Conservation (phyloP, 805 yeast genomes). For the Tetrapisispora iriomotensis region DNA sequence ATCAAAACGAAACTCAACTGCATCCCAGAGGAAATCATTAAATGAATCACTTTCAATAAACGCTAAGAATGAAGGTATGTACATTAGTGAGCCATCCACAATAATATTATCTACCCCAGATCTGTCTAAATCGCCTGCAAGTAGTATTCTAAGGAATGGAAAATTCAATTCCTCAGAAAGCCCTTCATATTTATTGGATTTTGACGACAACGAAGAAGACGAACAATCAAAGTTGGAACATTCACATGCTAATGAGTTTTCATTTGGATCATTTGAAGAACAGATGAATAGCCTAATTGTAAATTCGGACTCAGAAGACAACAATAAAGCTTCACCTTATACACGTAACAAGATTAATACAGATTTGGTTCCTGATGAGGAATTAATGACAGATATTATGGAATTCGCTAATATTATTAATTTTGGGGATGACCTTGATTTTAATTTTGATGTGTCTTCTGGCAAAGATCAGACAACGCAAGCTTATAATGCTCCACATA, state of each 20-base stretch:
- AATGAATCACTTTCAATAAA: slow-evolving; percentile 30
- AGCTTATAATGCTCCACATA: too few relatives aligned
- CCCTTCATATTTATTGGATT: not conserved
- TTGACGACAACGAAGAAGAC: not conserved
- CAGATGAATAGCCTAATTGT: slow-evolving; percentile 18
- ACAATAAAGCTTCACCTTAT: not conserved
- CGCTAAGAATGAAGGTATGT: slow-evolving; percentile 41
- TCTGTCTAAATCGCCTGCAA: slow-evolving; percentile 30
- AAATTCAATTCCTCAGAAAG: slow-evolving; percentile 25
- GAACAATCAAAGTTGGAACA: not conserved
- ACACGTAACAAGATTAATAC: not conserved
- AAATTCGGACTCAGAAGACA: slow-evolving; percentile 12
- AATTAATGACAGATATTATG: slow-evolving; percentile 33
- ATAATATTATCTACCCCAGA: slow-evolving; percentile 29
- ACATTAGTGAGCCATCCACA: slow-evolving; percentile 31
- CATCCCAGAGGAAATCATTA: slow-evolving; percentile 24
- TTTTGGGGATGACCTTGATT: slow-evolving; percentile 35
- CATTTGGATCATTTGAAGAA: slow-evolving; percentile 24
- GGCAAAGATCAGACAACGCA: not conserved
- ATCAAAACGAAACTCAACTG: slow-evolving; percentile 31
- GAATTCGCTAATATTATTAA: slow-evolving; percentile 39
- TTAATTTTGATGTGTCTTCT: slow-evolving; percentile 17
- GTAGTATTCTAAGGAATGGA: slow-evolving; percentile 30
- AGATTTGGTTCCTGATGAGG: slow-evolving; percentile 18
- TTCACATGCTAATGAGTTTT: slow-evolving; percentile 6